phyloP scores from a whole-genome alignment of 345 rosid species.

The Hypericum perforatum region DNA sequence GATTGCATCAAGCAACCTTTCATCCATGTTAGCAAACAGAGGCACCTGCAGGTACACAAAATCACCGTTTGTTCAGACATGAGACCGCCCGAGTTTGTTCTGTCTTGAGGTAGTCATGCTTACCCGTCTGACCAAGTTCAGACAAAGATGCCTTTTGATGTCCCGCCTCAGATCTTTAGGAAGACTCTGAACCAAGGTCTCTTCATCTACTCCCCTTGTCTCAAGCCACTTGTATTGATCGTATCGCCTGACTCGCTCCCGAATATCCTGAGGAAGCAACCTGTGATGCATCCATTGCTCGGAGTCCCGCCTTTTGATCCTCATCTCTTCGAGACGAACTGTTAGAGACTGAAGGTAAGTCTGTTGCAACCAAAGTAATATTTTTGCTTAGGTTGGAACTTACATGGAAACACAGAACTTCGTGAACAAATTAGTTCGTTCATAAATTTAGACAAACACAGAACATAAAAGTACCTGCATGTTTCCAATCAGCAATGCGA shows the following conservation, averaged over 20 bases:
- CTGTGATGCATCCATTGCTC: constrained; percentile 97
- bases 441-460: no score
- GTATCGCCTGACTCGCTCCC: constrained; percentile 56
- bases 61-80: no score
- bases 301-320: constrained; percentile 82
- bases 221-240: constrained; percentile 78
- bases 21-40: constrained; percentile 81
- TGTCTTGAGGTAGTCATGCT: no score
- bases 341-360: constrained; percentile 78
- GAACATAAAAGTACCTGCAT: no score
- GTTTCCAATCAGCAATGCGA: constrained; percentile 38
- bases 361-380: constrained; percentile 26
- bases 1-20: constrained; percentile 70
- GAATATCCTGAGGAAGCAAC: constrained; percentile 60
- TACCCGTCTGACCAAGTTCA: constrained; percentile 80
- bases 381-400: no score
- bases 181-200: constrained; percentile 56
- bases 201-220: constrained; percentile 72
- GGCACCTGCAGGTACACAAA: constrained; percentile 70
- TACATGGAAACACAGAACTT: no score
- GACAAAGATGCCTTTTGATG: constrained; percentile 79
- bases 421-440: no score
- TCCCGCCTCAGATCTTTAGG: constrained; percentile 88
- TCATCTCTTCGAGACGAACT: constrained; percentile 84
- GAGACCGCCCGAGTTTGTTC: no score